phyloP scores from a whole-genome alignment of 768 basidiomycete species.

The Amanita fuliginea region DNA sequence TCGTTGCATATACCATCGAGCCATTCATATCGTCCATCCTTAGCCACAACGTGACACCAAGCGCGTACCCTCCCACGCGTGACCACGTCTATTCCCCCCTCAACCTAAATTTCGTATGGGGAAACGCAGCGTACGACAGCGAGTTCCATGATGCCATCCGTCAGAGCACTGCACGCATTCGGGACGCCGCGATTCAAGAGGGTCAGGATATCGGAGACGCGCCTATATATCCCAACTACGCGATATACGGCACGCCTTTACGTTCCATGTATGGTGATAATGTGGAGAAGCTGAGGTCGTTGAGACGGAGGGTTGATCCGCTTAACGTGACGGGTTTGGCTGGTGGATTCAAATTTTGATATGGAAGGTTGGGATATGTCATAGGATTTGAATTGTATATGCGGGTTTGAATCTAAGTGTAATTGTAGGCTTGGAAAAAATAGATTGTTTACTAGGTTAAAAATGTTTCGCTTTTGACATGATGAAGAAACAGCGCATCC shows the following conservation, averaged over 20 bases:
- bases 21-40: background rate
- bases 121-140: constrained; percentile 9
- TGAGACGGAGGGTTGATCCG: constrained; percentile 33
- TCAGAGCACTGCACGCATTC: constrained; percentile 24
- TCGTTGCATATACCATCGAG: background rate
- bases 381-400: too few relatives aligned
- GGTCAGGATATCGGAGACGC: constrained; percentile 24
- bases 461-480: too few relatives aligned
- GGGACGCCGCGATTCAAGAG: constrained; percentile 18
- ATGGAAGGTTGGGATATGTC: too few relatives aligned
- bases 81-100: constrained; percentile 16
- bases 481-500: too few relatives aligned
- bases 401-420: too few relatives aligned
- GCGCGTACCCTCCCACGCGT: constrained; percentile 6
- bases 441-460: too few relatives aligned
- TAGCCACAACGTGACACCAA: background rate
- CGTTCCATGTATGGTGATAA: constrained; percentile 31
- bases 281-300: constrained; percentile 19
- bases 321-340: constrained; percentile 38
- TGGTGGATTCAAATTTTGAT: constrained; percentile 38
- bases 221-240: constrained; percentile 28
- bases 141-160: constrained; percentile 23
- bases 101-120: constrained; percentile 17
- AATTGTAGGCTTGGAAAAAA: too few relatives aligned
- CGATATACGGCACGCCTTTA: constrained; percentile 30